Evolutionary conservation across 1,139 yeast genomes (phyloP).

Genomic region (Barnettozyma hawaiiensis): DNA sequence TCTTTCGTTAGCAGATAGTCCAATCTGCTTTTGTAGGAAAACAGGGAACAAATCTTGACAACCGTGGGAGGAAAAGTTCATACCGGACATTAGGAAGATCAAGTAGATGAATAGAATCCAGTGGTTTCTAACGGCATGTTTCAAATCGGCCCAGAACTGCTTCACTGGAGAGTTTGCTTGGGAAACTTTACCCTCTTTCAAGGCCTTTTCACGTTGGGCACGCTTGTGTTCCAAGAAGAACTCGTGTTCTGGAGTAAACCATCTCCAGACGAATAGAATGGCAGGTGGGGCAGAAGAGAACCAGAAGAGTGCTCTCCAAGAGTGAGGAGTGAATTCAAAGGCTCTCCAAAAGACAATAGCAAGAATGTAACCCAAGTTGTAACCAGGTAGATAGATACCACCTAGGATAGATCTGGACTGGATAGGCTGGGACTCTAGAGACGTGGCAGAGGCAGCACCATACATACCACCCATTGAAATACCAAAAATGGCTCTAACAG

Average conservation of each 20-base stretch:
- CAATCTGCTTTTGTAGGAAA: slow-evolving; percentile 38
- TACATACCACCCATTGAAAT: slow-evolving; percentile 49
- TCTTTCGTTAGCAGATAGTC: slow-evolving; percentile 33
- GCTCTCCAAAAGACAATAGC: slow-evolving; percentile 43
- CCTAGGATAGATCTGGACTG: slow-evolving; percentile 38
- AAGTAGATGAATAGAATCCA: slow-evolving; percentile 35
- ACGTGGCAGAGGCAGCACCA: slow-evolving; percentile 43
- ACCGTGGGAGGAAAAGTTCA: slow-evolving; percentile 50
- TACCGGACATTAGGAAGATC: slow-evolving; percentile 42
- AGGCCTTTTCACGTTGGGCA: slow-evolving; percentile 25
- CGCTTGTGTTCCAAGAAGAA: slow-evolving; percentile 26
- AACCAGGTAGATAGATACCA: slow-evolving; percentile 44
- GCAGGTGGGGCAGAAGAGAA: slow-evolving; percentile 46
- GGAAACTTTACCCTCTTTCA: slow-evolving; percentile 37
- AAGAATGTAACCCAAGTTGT: slow-evolving; percentile 39
- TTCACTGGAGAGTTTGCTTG: slow-evolving; percentile 16
- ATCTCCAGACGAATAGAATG: slow-evolving; percentile 37
- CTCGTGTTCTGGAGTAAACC: slow-evolving; percentile 35
- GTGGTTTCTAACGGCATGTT: slow-evolving; percentile 23
- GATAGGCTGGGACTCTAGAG: slow-evolving; percentile 43
- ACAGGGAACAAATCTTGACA: slow-evolving; percentile 52
- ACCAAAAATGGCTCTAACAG: slow-evolving; percentile 46
- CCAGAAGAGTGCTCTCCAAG: slow-evolving; percentile 53
- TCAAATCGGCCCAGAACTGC: slow-evolving; percentile 20
- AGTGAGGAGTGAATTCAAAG: slow-evolving; percentile 28